phyloP scores from a whole-genome alignment of 768 basidiomycete genomes.

The Chlorophyllum brunneum region DNA sequence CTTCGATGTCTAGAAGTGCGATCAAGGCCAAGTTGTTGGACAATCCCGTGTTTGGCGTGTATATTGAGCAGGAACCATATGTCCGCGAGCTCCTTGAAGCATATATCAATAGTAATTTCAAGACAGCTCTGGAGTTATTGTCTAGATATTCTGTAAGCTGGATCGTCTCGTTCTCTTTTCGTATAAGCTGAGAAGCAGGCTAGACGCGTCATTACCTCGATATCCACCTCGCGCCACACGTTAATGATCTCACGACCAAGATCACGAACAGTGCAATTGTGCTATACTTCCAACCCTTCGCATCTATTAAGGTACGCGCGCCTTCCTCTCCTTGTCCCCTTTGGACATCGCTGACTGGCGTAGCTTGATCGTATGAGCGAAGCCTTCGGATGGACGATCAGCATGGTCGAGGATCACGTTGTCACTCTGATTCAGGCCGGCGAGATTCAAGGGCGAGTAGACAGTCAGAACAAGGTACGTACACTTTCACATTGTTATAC shows the following conservation, averaged over 20 bases:
- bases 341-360: not conserved
- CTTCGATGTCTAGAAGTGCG: conserved; percentile 63
- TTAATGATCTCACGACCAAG: conserved; percentile 56
- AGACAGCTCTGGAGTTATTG: conserved; percentile 72
- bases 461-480: conserved; percentile 84
- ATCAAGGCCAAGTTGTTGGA: conserved; percentile 69
- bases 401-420: conserved; percentile 69
- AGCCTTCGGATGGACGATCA: conserved; percentile 81
- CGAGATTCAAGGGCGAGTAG: conserved; percentile 77
- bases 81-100: conserved; percentile 81
- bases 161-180: conserved; percentile 1
- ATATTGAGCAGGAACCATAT: conserved; percentile 85
- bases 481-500: not conserved
- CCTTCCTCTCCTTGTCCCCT: not conserved
- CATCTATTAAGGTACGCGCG: conserved; percentile 48
- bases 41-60: conserved; percentile 66
- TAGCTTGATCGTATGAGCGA: conserved; percentile 76
- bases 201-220: conserved; percentile 79
- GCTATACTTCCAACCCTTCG: conserved; percentile 91
- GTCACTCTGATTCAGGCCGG: conserved; percentile 76
- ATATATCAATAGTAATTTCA: conserved; percentile 87
- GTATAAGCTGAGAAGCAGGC: not conserved
- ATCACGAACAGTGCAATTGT: conserved; percentile 77
- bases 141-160: conserved; percentile 61
- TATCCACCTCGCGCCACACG: conserved; percentile 70